Percentiles rank a stretch among this genome's conserved stretches.
Evolutionary conservation across 75 land plant species (phyloP).

Genomic region (Sequoiadendron giganteum): DNA sequence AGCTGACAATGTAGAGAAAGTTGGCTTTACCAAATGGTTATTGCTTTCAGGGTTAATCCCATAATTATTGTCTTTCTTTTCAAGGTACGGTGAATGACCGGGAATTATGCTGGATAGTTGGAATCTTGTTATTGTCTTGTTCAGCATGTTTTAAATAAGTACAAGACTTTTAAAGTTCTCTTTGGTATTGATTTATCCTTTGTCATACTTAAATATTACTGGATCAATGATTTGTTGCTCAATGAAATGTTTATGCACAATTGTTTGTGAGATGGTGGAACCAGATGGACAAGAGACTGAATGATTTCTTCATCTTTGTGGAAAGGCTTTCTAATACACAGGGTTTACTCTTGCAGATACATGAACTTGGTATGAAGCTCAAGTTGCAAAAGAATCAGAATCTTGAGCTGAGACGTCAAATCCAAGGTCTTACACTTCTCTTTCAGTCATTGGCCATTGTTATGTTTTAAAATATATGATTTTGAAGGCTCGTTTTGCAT

Average conservation of each 20-base stretch:
- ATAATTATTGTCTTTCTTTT: too few species aligned
- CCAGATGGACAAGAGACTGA: neutral
- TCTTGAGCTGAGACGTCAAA: slow-evolving; percentile 6
- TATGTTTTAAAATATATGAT: neutral
- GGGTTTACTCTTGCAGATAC: neutral
- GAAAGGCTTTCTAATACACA: neutral
- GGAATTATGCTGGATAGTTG: neutral
- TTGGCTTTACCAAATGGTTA: neutral
- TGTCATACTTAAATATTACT: neutral
- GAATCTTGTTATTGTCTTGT: neutral
- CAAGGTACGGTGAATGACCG: neutral
- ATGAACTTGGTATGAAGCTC: slow-evolving; percentile 9
- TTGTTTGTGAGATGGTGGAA: neutral
- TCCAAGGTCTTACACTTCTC: slow-evolving; percentile 4
- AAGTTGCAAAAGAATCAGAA: slow-evolving; percentile 11
- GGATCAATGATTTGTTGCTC: neutral
- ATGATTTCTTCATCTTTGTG: neutral
- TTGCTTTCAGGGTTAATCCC: too few species aligned
- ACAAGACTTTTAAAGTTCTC: neutral
- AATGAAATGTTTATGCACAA: neutral
- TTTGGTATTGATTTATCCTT: neutral
- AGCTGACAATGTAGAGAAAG: neutral
- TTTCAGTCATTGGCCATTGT: neutral
- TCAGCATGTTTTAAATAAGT: neutral
- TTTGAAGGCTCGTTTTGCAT: too few species aligned